Conservation (phyloP, 163 green algal species). For the Trebouxiophyceae sp. region DNA sequence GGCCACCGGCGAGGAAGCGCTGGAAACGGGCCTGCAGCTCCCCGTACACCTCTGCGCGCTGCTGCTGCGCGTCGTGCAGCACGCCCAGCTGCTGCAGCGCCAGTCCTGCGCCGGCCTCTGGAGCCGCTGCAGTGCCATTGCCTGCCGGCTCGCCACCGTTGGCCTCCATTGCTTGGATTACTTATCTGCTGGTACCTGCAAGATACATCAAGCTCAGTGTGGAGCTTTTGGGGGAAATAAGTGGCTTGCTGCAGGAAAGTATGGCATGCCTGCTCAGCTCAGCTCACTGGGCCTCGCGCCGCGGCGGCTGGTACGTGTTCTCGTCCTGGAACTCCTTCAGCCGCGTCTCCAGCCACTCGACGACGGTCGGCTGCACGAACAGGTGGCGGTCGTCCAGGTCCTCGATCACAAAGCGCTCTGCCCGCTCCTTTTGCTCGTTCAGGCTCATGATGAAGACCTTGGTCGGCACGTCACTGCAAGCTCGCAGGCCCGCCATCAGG, state of each 20-base stretch:
- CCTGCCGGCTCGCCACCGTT: too few species aligned
- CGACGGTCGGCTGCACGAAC: conserved; percentile 24
- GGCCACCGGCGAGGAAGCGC: background rate
- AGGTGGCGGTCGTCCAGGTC: conserved; percentile 49
- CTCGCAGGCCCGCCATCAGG: background rate
- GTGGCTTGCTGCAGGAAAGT: background rate
- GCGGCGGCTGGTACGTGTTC: conserved; percentile 27
- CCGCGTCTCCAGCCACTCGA: conserved; percentile 17
- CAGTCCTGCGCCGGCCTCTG: too few species aligned
- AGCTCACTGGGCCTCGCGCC: background rate
- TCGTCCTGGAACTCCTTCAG: conserved; percentile 21
- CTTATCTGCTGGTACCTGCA: too few species aligned
- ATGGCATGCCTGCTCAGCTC: background rate
- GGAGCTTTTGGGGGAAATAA: too few species aligned
- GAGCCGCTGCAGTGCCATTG: background rate
- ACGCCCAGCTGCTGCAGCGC: background rate
- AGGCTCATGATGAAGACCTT: conserved; percentile 47
- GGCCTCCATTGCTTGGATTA: too few species aligned
- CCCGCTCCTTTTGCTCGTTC: conserved; percentile 23
- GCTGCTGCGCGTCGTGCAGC: background rate
- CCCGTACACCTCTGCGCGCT: background rate
- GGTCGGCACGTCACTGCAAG: conserved; percentile 42
- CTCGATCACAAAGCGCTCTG: conserved; percentile 39
- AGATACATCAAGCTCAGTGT: too few species aligned
- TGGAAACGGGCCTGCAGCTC: background rate